phyloP scores from a whole-genome alignment of 352 stramenopile genomes.

The Phytophthora citricola region DNA sequence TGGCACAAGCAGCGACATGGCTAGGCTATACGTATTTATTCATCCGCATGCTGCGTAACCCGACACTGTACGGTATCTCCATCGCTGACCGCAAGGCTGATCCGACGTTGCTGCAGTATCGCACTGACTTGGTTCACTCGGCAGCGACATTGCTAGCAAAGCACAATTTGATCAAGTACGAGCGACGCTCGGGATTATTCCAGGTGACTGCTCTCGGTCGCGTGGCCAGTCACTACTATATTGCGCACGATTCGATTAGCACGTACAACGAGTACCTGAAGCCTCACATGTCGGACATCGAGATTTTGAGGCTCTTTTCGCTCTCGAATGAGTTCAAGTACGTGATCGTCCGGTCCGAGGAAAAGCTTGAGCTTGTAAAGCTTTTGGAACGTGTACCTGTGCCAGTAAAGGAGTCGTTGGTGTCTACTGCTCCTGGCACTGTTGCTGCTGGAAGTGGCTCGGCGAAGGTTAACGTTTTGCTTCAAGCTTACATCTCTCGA shows the following conservation, averaged over 20 bases:
- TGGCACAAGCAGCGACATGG: slow-evolving; percentile 97
- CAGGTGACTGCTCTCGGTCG: slow-evolving; percentile 97
- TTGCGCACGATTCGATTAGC: slow-evolving; percentile 98
- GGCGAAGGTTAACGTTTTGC: slow-evolving; percentile 99
- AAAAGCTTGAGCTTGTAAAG: slow-evolving; percentile 99
- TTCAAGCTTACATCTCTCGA: slow-evolving; percentile 99
- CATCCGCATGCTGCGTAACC: slow-evolving; percentile 98
- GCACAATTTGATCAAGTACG: slow-evolving; percentile 98
- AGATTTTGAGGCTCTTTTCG: slow-evolving; percentile 98
- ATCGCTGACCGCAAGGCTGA: slow-evolving; percentile 91
- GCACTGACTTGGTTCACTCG: slow-evolving; percentile 97
- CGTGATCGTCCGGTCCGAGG: slow-evolving; percentile 98
- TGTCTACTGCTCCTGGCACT: slow-evolving; percentile 47
- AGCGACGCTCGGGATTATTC: slow-evolving; percentile 95
- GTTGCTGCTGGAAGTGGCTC: slow-evolving; percentile 68
- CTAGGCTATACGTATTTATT: slow-evolving; percentile 99
- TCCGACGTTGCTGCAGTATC: slow-evolving; percentile 94
- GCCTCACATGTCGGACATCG: slow-evolving; percentile 99
- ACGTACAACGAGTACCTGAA: slow-evolving; percentile 99
- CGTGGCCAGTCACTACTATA: slow-evolving; percentile 99
- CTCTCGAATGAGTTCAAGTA: slow-evolving; percentile 99
- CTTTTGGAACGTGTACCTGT: slow-evolving; percentile 98
- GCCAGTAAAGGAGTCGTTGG: slow-evolving; percentile 96
- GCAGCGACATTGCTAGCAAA: slow-evolving; percentile 97
- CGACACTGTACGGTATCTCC: slow-evolving; percentile 95